These are phyloP conservation scores for Sphagnum fallax DNA, from an alignment of 228 moss, liverwort and hornwort species.

Conservation along the genomic window DNA sequence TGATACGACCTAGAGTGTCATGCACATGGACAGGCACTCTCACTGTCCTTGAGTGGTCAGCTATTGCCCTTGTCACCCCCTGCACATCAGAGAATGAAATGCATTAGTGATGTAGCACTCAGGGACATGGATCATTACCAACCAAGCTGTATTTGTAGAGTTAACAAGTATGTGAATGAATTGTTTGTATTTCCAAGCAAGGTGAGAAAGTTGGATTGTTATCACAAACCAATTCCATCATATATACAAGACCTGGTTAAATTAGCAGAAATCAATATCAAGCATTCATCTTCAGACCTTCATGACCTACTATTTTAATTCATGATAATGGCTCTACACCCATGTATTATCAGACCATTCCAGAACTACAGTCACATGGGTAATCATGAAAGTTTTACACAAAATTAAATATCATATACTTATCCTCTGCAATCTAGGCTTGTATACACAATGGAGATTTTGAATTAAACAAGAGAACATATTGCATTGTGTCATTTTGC, in stretches of 20 bases:
- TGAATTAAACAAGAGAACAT: too few species aligned
- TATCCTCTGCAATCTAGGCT: too few species aligned
- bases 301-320: neutral
- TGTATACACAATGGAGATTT: too few species aligned
- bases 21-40: conserved; percentile 97
- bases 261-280: neutral
- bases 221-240: too few species aligned
- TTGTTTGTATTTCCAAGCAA: too few species aligned
- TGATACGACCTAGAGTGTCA: conserved; percentile 83
- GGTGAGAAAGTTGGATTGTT: too few species aligned
- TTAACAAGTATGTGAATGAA: neutral
- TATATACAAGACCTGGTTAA: too few species aligned
- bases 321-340: neutral
- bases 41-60: conserved; percentile 95
- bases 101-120: neutral
- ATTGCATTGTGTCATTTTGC: too few species aligned
- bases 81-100: conserved; percentile 13
- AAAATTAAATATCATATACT: too few species aligned
- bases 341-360: neutral
- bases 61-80: conserved; percentile 98
- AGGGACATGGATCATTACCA: neutral
- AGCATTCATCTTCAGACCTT: neutral
- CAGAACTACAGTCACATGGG: neutral
- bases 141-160: neutral
- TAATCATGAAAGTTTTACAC: too few species aligned